phyloP scores from a whole-genome alignment of 345 rosid species.

The Citrus reticulata region DNA sequence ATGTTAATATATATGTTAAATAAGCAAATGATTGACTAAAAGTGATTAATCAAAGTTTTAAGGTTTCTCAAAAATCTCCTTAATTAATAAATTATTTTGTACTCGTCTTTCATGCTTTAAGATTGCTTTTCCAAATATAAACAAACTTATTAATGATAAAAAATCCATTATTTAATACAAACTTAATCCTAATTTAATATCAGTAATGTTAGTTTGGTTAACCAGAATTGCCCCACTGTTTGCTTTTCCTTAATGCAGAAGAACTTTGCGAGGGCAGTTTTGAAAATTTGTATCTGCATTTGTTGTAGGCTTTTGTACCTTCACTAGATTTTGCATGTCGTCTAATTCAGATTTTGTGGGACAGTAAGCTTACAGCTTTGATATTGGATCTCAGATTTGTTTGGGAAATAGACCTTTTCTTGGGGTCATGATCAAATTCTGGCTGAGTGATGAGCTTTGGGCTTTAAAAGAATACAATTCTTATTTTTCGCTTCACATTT shows the following conservation, averaged over 20 bases:
- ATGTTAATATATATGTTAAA: constrained; percentile 9
- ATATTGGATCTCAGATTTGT: constrained; percentile 11
- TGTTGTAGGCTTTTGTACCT: constrained; percentile 25
- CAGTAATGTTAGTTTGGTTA: neutral
- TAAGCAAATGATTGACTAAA: constrained; percentile 23
- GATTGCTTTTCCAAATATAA: neutral
- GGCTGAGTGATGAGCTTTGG: neutral
- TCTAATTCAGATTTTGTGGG: constrained; percentile 41
- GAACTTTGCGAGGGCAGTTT: constrained; percentile 32
- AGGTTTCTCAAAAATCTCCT: constrained; percentile 26
- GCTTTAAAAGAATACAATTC: constrained; percentile 14
- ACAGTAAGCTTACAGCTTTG: constrained; percentile 19
- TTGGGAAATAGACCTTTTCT: neutral
- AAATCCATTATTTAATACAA: constrained; percentile 1
- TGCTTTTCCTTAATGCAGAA: constrained; percentile 23
- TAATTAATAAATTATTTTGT: neutral
- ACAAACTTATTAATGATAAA: neutral
- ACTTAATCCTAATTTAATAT: constrained; percentile 2
- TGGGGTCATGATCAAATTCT: constrained; percentile 7
- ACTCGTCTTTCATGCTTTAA: constrained; percentile 17
- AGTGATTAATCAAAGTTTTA: constrained; percentile 24
- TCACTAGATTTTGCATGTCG: constrained; percentile 32
- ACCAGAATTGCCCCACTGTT: constrained; percentile 21
- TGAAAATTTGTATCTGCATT: constrained; percentile 26
- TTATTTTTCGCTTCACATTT: neutral